These are phyloP conservation scores for Sarcodon sp. DNA, from an alignment of 768 basidiomycete species.

Conservation along the genomic window DNA sequence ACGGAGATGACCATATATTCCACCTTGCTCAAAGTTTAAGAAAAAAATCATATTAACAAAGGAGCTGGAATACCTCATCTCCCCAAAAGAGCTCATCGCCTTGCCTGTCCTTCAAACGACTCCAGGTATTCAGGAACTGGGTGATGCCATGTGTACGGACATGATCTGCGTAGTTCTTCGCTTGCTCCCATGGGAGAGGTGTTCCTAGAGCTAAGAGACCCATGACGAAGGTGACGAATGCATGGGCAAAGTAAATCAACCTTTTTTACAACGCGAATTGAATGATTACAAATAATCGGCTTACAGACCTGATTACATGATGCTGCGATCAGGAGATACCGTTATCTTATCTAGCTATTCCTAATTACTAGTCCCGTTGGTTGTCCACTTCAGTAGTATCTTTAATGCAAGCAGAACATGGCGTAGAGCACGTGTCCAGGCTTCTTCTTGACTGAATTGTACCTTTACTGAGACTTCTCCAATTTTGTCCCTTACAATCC, in stretches of 20 bases:
- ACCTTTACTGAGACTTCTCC: constrained; percentile 91
- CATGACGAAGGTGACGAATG: constrained; percentile 33
- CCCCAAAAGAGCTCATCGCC: constrained; percentile 96
- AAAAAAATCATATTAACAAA: constrained; percentile 1
- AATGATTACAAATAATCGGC: too few relatives aligned
- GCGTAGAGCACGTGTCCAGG: constrained; percentile 88
- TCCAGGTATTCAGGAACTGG: constrained; percentile 91
- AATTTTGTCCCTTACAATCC: constrained; percentile 89
- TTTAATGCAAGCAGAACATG: constrained; percentile 86
- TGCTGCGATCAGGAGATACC: too few relatives aligned
- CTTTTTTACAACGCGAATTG: too few relatives aligned
- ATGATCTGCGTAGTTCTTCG: constrained; percentile 78
- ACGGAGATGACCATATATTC: constrained; percentile 94
- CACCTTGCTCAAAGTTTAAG: constrained; percentile 37
- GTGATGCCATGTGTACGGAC: constrained; percentile 87
- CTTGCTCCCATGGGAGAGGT: constrained; percentile 84
- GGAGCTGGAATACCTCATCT: constrained; percentile 63
- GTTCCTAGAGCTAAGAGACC: constrained; percentile 90
- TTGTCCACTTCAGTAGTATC: constrained; percentile 79
- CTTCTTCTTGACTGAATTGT: constrained; percentile 91
- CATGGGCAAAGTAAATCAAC: neutral
- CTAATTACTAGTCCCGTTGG: constrained; percentile 61
- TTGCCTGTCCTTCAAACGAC: constrained; percentile 77
- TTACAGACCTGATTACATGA: too few relatives aligned
- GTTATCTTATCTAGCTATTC: neutral